Percentiles rank a stretch among this genome's conserved stretches.
Evolutionary conservation across 2,329 filamentous ascomycete genomes (phyloP).

Genomic region (Aspergillus japonicus): DNA sequence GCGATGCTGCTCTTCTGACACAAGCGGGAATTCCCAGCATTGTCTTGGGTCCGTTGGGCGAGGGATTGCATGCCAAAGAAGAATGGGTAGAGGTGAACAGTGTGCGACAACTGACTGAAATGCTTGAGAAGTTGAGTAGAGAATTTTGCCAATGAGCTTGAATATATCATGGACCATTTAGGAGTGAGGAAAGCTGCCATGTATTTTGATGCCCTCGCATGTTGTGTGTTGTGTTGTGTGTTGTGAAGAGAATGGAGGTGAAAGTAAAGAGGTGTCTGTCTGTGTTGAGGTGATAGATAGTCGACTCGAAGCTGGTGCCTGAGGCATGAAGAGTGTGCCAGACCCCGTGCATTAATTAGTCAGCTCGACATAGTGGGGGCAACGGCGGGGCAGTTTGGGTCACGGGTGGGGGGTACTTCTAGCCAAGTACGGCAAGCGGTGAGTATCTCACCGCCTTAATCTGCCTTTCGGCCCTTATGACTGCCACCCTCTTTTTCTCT

Average conservation of each 20-base stretch:
- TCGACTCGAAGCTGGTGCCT: background rate
- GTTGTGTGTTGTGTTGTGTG: too few species aligned
- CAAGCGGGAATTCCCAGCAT: constrained; percentile 48
- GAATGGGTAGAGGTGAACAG: constrained; percentile 52
- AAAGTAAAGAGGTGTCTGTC: too few species aligned
- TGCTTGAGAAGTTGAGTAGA: constrained; percentile 20
- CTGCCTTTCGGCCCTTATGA: background rate
- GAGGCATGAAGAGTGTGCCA: background rate
- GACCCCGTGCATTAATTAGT: too few species aligned
- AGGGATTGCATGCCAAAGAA: constrained; percentile 52
- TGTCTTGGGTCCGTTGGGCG: constrained; percentile 49
- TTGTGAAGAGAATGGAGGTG: too few species aligned
- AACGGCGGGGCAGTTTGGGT: background rate
- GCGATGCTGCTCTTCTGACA: constrained; percentile 51
- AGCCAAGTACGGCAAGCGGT: background rate
- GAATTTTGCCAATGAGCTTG: constrained; percentile 21
- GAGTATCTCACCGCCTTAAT: background rate
- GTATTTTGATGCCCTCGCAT: too few species aligned
- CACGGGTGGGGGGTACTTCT: background rate
- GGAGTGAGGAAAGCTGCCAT: too few species aligned
- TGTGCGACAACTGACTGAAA: constrained; percentile 33
- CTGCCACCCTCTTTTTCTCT: background rate
- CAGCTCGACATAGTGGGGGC: too few species aligned
- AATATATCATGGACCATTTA: background rate
- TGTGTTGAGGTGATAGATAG: too few species aligned